These are phyloP conservation scores for Acanthamoeba sp. DNA, from an alignment of 208 protist species.

Conservation along the genomic window DNA sequence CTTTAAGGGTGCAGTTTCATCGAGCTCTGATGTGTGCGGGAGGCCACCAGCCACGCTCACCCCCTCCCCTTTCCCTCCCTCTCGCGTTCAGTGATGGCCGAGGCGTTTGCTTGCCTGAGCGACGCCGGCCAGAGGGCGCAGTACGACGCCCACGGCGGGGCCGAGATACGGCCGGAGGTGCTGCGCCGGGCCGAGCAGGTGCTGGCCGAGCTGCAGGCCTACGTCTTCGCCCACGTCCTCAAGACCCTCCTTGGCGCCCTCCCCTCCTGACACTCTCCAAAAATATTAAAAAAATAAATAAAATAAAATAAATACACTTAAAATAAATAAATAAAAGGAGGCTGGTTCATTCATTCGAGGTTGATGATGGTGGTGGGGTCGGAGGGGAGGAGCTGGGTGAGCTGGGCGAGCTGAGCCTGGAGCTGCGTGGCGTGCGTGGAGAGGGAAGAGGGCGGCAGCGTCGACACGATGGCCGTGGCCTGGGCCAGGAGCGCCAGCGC, in stretches of 20 bases:
- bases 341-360: background rate
- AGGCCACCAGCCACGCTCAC: background rate
- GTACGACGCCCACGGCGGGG: slow-evolving; percentile 7
- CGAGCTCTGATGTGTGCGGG: background rate
- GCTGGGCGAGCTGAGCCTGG: background rate
- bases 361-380: background rate
- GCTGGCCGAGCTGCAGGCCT: slow-evolving; percentile 28
- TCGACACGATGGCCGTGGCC: background rate
- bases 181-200: slow-evolving; percentile 35
- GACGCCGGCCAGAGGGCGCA: background rate
- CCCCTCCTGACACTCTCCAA: too few relatives aligned
- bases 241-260: background rate
- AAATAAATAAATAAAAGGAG: too few relatives aligned
- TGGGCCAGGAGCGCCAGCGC: slow-evolving; percentile 8
- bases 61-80: too few relatives aligned
- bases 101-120: slow-evolving; percentile 37
- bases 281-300: too few relatives aligned
- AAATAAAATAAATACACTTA: too few relatives aligned
- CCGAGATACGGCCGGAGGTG: background rate
- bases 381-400: background rate
- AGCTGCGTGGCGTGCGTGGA: background rate
- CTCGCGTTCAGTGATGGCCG: background rate
- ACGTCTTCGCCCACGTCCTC: background rate
- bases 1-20: background rate
- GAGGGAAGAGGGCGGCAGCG: slow-evolving; percentile 9